Percentiles rank a stretch among this genome's conserved stretches.
These are phyloP conservation scores for Lavandula angustifolia DNA, from an alignment of 257 asterid species.

Conservation along the genomic window DNA sequence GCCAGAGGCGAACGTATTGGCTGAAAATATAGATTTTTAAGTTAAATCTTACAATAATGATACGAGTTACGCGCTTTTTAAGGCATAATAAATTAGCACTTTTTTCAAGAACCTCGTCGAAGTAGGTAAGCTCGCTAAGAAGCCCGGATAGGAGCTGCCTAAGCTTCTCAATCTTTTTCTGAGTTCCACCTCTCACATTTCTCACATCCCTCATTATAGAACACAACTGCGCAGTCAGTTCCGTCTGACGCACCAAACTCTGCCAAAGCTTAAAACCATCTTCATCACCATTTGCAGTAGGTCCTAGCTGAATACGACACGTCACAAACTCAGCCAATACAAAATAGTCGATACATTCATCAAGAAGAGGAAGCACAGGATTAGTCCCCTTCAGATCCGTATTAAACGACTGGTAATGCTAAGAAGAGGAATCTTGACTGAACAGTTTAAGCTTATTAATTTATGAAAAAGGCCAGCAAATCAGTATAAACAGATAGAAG, in stretches of 20 bases:
- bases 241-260: conserved; percentile 95
- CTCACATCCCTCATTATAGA: conserved; percentile 91
- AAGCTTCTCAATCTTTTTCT: conserved; percentile 95
- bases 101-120: conserved; percentile 68
- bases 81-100: background rate
- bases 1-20: conserved; percentile 95
- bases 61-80: background rate
- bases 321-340: conserved; percentile 29
- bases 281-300: conserved; percentile 63
- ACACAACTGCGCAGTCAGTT: conserved; percentile 92
- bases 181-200: conserved; percentile 93
- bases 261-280: conserved; percentile 96
- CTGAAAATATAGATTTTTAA: conserved; percentile 47
- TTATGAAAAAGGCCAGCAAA: conserved; percentile 6
- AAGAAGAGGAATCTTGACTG: background rate
- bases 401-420: no score
- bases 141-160: conserved; percentile 95
- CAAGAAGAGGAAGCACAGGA: conserved; percentile 7
- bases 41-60: conserved; percentile 21
- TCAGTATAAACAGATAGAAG: conserved; percentile 21
- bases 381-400: background rate
- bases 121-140: conserved; percentile 97
- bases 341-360: conserved; percentile 12
- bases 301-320: conserved; percentile 56
- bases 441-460: conserved; percentile 23